A percentile compares a stretch with the other conserved stretches of the same genome.
Conservation (phyloP, 2,329 filamentous ascomycete genomes). For the Pyricularia sp. region DNA sequence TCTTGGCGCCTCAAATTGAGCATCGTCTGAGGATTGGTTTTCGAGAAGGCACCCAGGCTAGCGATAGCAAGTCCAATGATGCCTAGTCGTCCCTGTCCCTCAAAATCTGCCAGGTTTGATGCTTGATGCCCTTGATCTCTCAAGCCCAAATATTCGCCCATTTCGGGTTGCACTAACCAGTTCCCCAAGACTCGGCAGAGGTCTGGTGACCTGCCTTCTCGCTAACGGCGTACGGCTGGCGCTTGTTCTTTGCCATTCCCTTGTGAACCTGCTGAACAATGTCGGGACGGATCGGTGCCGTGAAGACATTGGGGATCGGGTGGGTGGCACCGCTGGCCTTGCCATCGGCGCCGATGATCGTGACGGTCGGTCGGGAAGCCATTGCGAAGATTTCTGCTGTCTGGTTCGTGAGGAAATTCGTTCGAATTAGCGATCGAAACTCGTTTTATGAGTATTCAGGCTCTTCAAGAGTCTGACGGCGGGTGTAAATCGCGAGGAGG, state of each 20-base stretch:
- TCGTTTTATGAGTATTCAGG: neutral
- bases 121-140: neutral
- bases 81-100: neutral
- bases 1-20: neutral
- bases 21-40: neutral
- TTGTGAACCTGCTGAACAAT: slow-evolving; percentile 99
- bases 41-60: slow-evolving; percentile 2
- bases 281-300: slow-evolving; percentile 93
- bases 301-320: slow-evolving; percentile 94
- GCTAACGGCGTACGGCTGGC: slow-evolving; percentile 98
- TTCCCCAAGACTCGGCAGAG: slow-evolving; percentile 99
- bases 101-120: neutral
- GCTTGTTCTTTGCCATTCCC: slow-evolving; percentile 99
- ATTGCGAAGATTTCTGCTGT: slow-evolving; percentile 35
- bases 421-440: neutral
- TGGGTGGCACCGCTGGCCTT: slow-evolving; percentile 80
- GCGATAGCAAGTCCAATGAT: neutral
- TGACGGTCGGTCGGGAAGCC: slow-evolving; percentile 95
- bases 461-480: neutral
- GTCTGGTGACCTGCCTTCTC: slow-evolving; percentile 99
- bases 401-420: neutral
- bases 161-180: slow-evolving; percentile 57
- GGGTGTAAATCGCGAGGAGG: neutral
- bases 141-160: neutral
- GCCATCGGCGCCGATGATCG: slow-evolving; percentile 95